Evolutionary conservation across 805 yeast species (phyloP).

Genomic region (Komagataella pseudopastoris): DNA sequence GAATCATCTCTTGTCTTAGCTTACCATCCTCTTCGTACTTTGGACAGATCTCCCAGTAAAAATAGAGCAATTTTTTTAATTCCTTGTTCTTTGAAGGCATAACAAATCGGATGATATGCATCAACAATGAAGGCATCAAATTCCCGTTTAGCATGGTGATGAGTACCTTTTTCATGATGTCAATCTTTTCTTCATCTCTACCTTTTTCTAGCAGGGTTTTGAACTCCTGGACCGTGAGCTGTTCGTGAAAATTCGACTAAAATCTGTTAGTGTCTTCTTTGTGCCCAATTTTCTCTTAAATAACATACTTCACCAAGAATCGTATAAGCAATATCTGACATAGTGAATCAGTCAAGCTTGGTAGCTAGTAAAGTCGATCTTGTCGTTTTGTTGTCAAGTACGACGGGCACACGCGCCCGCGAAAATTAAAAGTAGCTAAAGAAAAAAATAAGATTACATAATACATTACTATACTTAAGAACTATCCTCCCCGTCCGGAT

Average conservation of each 20-base stretch:
- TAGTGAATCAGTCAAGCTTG: not conserved
- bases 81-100: constrained; percentile 92
- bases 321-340: constrained; percentile 44
- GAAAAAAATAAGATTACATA: not conserved
- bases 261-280: constrained; percentile 1
- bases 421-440: not conserved
- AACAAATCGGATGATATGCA: constrained; percentile 94
- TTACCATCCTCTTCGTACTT: constrained; percentile 81
- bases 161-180: constrained; percentile 80
- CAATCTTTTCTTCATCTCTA: constrained; percentile 75
- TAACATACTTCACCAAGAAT: constrained; percentile 49
- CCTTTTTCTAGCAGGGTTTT: constrained; percentile 76
- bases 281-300: not conserved
- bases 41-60: constrained; percentile 97
- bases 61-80: constrained; percentile 82
- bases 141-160: constrained; percentile 86
- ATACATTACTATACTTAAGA: not conserved
- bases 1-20: constrained; percentile 95
- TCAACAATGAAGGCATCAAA: constrained; percentile 80
- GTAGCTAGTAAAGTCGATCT: not conserved
- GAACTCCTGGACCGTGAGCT: constrained; percentile 59
- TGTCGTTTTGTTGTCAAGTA: not conserved
- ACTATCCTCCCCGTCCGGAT: constrained; percentile 33
- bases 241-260: constrained; percentile 46
- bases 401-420: not conserved